Percentiles rank a stretch among this genome's conserved stretches.
These are phyloP conservation scores for Verbena officinalis DNA, from an alignment of 257 asterid genomes.

Conservation along the genomic window DNA sequence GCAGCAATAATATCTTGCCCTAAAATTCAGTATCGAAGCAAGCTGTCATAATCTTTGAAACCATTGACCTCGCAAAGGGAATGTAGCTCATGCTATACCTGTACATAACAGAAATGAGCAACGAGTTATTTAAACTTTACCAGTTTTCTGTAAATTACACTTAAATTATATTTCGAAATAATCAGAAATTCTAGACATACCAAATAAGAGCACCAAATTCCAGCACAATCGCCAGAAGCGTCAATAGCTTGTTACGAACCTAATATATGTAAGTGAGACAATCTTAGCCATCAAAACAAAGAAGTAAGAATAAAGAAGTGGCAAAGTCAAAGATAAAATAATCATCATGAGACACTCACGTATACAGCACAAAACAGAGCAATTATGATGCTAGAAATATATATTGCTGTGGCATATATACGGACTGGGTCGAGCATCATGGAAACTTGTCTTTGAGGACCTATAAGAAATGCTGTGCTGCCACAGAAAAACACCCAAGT, in stretches of 20 bases:
- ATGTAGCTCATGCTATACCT: conserved; percentile 98
- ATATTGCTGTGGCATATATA: conserved; percentile 94
- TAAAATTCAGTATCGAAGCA: conserved; percentile 98
- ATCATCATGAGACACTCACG: conserved; percentile 57
- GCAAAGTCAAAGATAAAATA: conserved; percentile 24
- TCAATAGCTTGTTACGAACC: conserved; percentile 90
- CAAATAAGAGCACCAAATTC: conserved; percentile 96
- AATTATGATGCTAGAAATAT: conserved; percentile 86
- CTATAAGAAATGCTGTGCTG: conserved; percentile 99
- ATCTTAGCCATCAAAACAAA: conserved; percentile 15
- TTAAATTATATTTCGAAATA: not conserved
- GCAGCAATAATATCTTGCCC: conserved; percentile 20
- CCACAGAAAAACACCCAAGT: conserved; percentile 47
- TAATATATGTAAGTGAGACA: conserved; percentile 28
- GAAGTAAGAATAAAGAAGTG: not conserved
- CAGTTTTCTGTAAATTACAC: too few relatives aligned
- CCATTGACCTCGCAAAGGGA: conserved; percentile 97
- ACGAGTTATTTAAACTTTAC: conserved; percentile 18
- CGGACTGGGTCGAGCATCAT: conserved; percentile 99
- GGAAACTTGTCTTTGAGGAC: conserved; percentile 92
- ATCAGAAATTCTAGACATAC: conserved; percentile 44
- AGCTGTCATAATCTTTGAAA: conserved; percentile 76
- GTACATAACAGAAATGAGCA: conserved; percentile 36
- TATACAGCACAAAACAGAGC: conserved; percentile 92
- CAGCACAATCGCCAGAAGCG: conserved; percentile 73